phyloP scores from a whole-genome alignment of 2,329 filamentous ascomycete species.

The Monilinia polystroma region DNA sequence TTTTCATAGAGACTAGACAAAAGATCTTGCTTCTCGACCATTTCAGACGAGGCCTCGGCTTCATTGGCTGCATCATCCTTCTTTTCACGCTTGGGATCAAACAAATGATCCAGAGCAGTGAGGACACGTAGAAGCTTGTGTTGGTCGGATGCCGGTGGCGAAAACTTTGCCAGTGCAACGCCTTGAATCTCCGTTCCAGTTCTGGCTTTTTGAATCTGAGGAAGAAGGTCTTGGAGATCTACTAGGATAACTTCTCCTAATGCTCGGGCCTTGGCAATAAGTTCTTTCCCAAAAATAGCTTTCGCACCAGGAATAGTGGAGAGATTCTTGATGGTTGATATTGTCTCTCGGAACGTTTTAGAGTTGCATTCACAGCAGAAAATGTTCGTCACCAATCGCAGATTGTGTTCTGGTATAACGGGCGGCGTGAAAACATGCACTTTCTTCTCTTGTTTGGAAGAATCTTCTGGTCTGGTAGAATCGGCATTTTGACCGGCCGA shows the following conservation, averaged over 20 bases:
- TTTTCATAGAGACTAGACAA: conserved; percentile 88
- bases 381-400: conserved; percentile 93
- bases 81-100: conserved; percentile 73
- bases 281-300: conserved; percentile 85
- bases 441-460: conserved; percentile 39
- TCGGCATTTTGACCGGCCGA: conserved; percentile 24
- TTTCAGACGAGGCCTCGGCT: conserved; percentile 45
- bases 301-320: conserved; percentile 90
- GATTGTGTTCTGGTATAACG: conserved; percentile 81
- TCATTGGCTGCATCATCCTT: conserved; percentile 52
- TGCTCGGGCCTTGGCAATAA: conserved; percentile 81
- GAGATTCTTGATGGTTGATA: conserved; percentile 98
- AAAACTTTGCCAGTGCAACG: conserved; percentile 91
- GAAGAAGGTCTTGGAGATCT: conserved; percentile 80
- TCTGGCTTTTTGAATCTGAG: conserved; percentile 81
- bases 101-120: conserved; percentile 92
- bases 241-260: conserved; percentile 81
- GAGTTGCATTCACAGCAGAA: conserved; percentile 95
- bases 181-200: conserved; percentile 95
- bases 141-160: conserved; percentile 91
- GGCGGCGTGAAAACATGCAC: conserved; percentile 68
- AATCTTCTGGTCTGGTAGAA: conserved; percentile 33
- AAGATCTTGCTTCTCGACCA: conserved; percentile 74
- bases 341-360: conserved; percentile 96
- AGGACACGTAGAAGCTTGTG: conserved; percentile 91